phyloP scores from a whole-genome alignment of 768 basidiomycete genomes.

The Lactifluus piperatus region DNA sequence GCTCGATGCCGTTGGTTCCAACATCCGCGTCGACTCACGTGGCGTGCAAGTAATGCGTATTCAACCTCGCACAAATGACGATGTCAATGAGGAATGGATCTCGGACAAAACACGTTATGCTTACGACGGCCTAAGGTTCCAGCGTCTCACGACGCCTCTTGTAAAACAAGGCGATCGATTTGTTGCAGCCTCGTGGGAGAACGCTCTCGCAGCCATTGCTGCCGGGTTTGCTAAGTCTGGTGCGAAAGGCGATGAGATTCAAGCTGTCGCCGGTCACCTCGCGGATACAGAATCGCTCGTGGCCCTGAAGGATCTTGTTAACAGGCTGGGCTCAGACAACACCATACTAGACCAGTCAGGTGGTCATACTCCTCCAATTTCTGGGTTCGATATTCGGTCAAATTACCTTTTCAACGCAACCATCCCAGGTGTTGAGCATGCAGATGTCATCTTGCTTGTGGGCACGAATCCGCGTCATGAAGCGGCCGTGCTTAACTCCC shows the following conservation, averaged over 20 bases:
- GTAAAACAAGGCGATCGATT: conserved; percentile 91
- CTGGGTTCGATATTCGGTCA: conserved; percentile 84
- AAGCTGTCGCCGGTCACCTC: conserved; percentile 86
- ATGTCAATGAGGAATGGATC: conserved; percentile 99
- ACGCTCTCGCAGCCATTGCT: conserved; percentile 68
- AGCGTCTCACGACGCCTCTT: conserved; percentile 88
- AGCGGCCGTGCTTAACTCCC: conserved; percentile 93
- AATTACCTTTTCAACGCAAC: conserved; percentile 96
- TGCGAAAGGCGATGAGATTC: conserved; percentile 86
- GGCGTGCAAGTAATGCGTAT: conserved; percentile 96
- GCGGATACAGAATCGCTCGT: conserved; percentile 94
- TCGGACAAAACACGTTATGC: conserved; percentile 98
- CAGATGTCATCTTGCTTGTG: conserved; percentile 87
- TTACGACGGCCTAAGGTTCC: conserved; percentile 91
- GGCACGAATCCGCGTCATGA: conserved; percentile 98
- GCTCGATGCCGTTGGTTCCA: conserved; percentile 90
- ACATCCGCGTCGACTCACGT: conserved; percentile 92
- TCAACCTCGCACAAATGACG: conserved; percentile 93
- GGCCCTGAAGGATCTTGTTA: conserved; percentile 87
- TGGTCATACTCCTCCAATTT: conserved; percentile 59
- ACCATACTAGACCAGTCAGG: conserved; percentile 67
- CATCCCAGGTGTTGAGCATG: conserved; percentile 82
- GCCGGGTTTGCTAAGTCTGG: conserved; percentile 74
- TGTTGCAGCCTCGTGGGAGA: conserved; percentile 84
- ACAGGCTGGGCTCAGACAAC: conserved; percentile 93